Evolutionary conservation across 2,329 filamentous ascomycete genomes (phyloP).

Genomic region (Colletotrichum graminicola): DNA sequence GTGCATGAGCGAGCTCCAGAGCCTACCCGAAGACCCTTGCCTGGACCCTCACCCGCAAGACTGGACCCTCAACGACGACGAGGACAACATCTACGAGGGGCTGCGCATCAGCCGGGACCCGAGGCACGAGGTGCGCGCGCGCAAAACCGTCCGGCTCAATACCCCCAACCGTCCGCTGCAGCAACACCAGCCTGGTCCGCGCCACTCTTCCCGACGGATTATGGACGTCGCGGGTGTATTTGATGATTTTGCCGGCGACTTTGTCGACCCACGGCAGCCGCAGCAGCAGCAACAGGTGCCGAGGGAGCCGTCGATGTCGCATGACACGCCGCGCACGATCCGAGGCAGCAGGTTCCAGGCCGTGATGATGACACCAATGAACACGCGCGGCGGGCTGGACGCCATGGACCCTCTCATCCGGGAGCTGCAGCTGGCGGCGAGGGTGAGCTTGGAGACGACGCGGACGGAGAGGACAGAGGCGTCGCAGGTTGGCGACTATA

Average conservation of each 20-base stretch:
- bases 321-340: conserved; percentile 3
- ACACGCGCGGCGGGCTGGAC: conserved; percentile 49
- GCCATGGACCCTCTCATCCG: conserved; percentile 60
- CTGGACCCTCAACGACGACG: conserved; percentile 20
- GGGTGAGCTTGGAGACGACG: conserved; percentile 38
- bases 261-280: not conserved
- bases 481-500: conserved; percentile 16
- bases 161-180: not conserved
- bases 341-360: conserved; percentile 2
- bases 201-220: not conserved
- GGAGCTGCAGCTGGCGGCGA: conserved; percentile 49
- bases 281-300: not conserved
- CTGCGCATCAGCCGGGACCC: conserved; percentile 27
- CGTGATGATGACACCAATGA: conserved; percentile 10
- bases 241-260: conserved; percentile 23
- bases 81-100: conserved; percentile 33
- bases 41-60: conserved; percentile 6
- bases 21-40: conserved; percentile 19
- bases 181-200: conserved; percentile 17
- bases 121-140: conserved; percentile 22
- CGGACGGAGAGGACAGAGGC: conserved; percentile 20
- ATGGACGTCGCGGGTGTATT: not conserved
- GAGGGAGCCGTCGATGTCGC: conserved; percentile 27
- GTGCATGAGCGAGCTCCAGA: conserved; percentile 33
- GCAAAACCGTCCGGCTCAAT: conserved; percentile 4